Base-by-base conservation (phyloP, 2,329 filamentous ascomycete genomes). In the Tolypocladium sp. region DNA sequence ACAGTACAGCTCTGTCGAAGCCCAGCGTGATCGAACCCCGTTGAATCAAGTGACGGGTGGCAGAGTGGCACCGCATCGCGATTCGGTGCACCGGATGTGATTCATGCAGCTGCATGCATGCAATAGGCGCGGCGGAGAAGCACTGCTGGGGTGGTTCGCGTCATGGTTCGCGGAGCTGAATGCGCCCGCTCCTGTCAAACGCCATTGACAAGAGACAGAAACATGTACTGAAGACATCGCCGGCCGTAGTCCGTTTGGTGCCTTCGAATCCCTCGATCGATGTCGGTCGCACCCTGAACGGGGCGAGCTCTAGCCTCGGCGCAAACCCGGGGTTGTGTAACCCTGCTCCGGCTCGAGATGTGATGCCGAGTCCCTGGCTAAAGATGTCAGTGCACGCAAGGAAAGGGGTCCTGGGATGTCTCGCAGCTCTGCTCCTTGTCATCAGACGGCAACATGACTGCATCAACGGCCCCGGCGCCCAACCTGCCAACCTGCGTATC, bases 91-190 rank as follows among this genome's bases (percentile, higher is more conserved):
- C 46, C 25, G 33, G 37, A 51, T 53, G 46, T 53, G 57, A 42
- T 42, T 42, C 46, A 58, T 58, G 57, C 46, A 54, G 49, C 57
- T 53, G 49, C 49, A 58, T 58, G 57, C 57, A 58, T 58, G 57
- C 33, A 58, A 49, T 49, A 46, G 52, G 52, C 52, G 57, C 57
- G 57, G 41, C 57, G 37, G 20, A 37, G 51, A 42, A 13, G 40
- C 46, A 30, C 51, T 22, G 25, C 56, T 53, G 56, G 46, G 35
- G 10, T 44, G 35, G 5, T 42, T 57, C 30, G 46, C 56, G 56
- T 57, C 56, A 53, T 53, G 9, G 30, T 35, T 52, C 49, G 49
- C 20, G 20, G 30, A 52, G 49, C 49, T 52, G 30, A 52, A 35
- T 7, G 30, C 30, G 46, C 46, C 20, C 46, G 27, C 46, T n/a